A percentile compares a stretch with the other conserved stretches of the same genome.
phyloP scores from a whole-genome alignment of 1,284 basidiomycete genomes.

The Sutorius eximius region DNA sequence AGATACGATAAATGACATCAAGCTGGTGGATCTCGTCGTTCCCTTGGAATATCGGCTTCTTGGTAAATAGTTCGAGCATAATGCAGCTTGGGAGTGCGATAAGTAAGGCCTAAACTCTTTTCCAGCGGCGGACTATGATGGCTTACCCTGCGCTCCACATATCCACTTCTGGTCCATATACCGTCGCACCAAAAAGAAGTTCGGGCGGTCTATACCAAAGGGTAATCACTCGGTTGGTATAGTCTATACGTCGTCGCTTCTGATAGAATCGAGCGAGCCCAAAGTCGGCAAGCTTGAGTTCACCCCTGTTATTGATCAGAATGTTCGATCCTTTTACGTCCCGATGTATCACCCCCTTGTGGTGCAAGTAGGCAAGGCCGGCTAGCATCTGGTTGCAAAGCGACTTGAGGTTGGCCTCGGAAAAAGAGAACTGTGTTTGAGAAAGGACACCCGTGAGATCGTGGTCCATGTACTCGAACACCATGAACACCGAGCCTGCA shows the following conservation, averaged over 20 bases:
- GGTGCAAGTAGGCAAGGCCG: slow-evolving; percentile 92
- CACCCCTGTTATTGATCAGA: slow-evolving; percentile 88
- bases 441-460: slow-evolving; percentile 95
- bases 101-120: not conserved
- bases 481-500: slow-evolving; percentile 95
- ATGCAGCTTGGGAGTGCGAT: slow-evolving; percentile 72
- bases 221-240: slow-evolving; percentile 98
- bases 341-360: slow-evolving; percentile 93
- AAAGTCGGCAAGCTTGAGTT: slow-evolving; percentile 96
- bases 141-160: slow-evolving; percentile 98
- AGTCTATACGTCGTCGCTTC: slow-evolving; percentile 87
- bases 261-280: slow-evolving; percentile 97
- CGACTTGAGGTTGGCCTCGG: slow-evolving; percentile 89
- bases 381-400: slow-evolving; percentile 93
- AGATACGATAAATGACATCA: slow-evolving; percentile 85
- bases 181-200: slow-evolving; percentile 91
- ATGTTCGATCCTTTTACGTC: slow-evolving; percentile 99
- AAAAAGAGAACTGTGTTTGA: slow-evolving; percentile 85
- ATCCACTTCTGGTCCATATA: slow-evolving; percentile 98
- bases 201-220: slow-evolving; percentile 99
- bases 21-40: slow-evolving; percentile 97
- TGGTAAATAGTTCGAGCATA: slow-evolving; percentile 95
- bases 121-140: not conserved
- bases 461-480: slow-evolving; percentile 99
- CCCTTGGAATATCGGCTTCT: slow-evolving; percentile 94